Evolutionary conservation across 257 asterid species (phyloP), one percentile per base, ranked within the genome.

Genomic region (Solanum tarijense): DNA sequence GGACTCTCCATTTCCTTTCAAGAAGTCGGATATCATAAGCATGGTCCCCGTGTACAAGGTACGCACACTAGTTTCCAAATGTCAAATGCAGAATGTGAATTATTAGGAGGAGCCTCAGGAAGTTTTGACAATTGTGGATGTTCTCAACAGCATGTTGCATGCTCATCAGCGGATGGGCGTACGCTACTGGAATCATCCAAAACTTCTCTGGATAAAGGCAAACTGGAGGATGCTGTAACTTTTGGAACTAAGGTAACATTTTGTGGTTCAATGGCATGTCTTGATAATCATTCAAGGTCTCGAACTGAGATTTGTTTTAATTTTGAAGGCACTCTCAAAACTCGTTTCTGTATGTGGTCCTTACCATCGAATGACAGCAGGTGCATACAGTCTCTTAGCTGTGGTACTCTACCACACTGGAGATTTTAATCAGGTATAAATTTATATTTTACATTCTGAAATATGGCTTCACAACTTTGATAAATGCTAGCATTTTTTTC

Each of bases 321-420:
- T 58, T 58, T 76, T 89, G 92, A 88, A 97, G 99, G 99, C 99
- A 79, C 90, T 97, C 79, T 96, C 98, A 34, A 97, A 97, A 92
- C 95, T 97, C 96, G 94, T 97, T 60, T 96, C 99, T 79, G 98
- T 97, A 16, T 96, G 99, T 85, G 99, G 99, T 88, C 99, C 99
- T 83, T 95, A 94, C 90, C 98, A 97, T 91, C 98, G 99, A 87
- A 94, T 93, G 71, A 97, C 98, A 29, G 99, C 99, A 69, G 91
- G 99, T 92, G 99, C 99, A 68, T 97, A 97, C 91, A 97, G 99
- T 92, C 98, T 97, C 88, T 96, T 97, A 62, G 99, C 99, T 83
- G 99, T 97, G 89, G 99, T 97, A 87, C 94, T 97, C 91, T 97
- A 97, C 92, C 99, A 97, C 93, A 97, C 99, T 83, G 99, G 99